Base-by-base conservation (phyloP, 2,329 filamentous ascomycete genomes). In the Neofusicoccum umdonicola region DNA sequence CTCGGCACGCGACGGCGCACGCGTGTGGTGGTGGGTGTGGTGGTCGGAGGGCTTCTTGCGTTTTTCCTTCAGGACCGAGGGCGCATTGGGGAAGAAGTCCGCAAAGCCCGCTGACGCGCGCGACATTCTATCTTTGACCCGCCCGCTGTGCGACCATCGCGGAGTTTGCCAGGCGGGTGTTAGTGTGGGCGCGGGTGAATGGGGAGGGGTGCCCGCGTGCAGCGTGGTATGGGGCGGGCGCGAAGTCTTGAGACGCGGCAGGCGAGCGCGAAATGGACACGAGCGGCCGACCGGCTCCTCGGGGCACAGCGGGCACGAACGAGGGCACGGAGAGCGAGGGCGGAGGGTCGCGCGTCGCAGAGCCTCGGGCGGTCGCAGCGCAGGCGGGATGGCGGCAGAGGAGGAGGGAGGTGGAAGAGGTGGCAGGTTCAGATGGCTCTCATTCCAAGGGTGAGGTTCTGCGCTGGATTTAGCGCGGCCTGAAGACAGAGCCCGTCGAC, bases 51-150 rank as follows among this genome's bases (percentile, higher is more conserved):
- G 51, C 42, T 66, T 68, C 68, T 68, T 65, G 74, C 79, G 79
- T 78, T 81, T 81, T 70, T 80, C 76, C 68, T 81, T 79, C 64
- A 84, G 77, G 68, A 87, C 87, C 72, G 87, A 86, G 71, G 91
- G 90, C 74, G 90, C 91, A 76, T 89, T 87, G 71, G 90, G 90
- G 79, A 93, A 93, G 85, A 92, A 95, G 81, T 93, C 88, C 81
- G 90, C 90, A 84, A 93, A 93, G 81, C 89, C 88, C 82, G 90
- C 89, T 79, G 83, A 83, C 77, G 89, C 87, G 83, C 90, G 91
- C 87, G 91, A 91, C 90, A 91, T 91, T 61, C 63, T 67, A 68
- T 63, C 66, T 65, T 66, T 50, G 50, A 42, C 62, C 65, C 67
- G 66, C 70, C 64, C 67, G 65, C 69, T 66, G 69, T 69, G 72